These are phyloP conservation scores for barley (Hordeum vulgare) DNA, from an alignment of 176 grass and related monocot species.

Conservation along the genomic window MorexV3_pseudomolecules_assembly NC_058519.1:229346213-229346712, in stretches of 20 bases:
- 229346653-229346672: background rate
- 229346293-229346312: conserved; percentile 31
- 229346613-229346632: conserved; percentile 2
- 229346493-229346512: background rate
- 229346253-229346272: conserved; percentile 39
- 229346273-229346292: conserved; percentile 26
- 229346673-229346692: conserved; percentile 5
- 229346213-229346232: conserved; percentile 20
- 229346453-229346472: conserved; percentile 21
- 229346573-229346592: background rate
- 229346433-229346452: background rate
- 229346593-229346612: background rate
- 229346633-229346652: conserved; percentile 3
- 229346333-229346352: conserved; percentile 40
- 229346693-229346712: background rate
- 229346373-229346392: conserved; percentile 11
- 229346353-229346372: conserved; percentile 22
- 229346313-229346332: conserved; percentile 41
- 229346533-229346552: conserved; percentile 8
- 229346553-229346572: background rate
- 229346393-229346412: conserved; percentile 12
- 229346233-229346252: conserved; percentile 30
- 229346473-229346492: conserved; percentile 20
- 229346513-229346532: background rate
- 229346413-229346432: conserved; percentile 23